A percentile compares a stretch with the other conserved stretches of the same genome.
Evolutionary conservation across 2,329 filamentous ascomycete species (phyloP).

Genomic region (Spiromastix sp.): DNA sequence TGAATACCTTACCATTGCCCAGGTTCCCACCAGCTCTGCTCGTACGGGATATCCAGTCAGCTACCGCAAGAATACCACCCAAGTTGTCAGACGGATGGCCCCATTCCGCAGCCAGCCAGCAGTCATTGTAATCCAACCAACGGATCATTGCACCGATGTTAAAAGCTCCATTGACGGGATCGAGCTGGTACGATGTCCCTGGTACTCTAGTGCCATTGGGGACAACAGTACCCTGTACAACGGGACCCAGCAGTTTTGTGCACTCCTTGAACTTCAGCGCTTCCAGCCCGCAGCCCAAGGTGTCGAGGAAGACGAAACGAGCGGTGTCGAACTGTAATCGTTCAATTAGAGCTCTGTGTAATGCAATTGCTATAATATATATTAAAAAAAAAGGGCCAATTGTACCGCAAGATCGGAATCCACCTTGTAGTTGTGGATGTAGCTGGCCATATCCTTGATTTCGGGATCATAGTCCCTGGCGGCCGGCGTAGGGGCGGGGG

Average conservation of each 20-base stretch:
- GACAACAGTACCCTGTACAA: constrained; percentile 81
- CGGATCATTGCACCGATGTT: constrained; percentile 98
- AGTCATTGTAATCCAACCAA: constrained; percentile 99
- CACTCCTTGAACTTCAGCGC: constrained; percentile 93
- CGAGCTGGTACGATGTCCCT: constrained; percentile 86
- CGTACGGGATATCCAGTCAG: constrained; percentile 94
- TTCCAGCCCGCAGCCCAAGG: constrained; percentile 91
- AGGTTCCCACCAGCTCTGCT: constrained; percentile 74
- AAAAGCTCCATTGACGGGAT: constrained; percentile 92
- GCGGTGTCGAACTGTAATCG: constrained; percentile 75
- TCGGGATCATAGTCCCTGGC: constrained; percentile 70
- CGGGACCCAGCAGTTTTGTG: constrained; percentile 83
- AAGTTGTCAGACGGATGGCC: constrained; percentile 97
- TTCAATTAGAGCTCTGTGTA: constrained; percentile 4
- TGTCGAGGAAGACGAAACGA: constrained; percentile 93
- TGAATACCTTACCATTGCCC: constrained; percentile 67
- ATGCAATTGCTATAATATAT: background rate
- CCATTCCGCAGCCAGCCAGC: constrained; percentile 98
- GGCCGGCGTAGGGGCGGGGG: constrained; percentile 24
- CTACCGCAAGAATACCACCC: constrained; percentile 89
- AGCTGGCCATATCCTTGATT: constrained; percentile 89
- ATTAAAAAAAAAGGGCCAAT: constrained; percentile 12
- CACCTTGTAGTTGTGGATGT: constrained; percentile 86
- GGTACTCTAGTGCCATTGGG: constrained; percentile 87
- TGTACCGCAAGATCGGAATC: constrained; percentile 86